Base-by-base conservation (phyloP, 2,329 filamentous ascomycete species). In the Hortaea sp. region DNA sequence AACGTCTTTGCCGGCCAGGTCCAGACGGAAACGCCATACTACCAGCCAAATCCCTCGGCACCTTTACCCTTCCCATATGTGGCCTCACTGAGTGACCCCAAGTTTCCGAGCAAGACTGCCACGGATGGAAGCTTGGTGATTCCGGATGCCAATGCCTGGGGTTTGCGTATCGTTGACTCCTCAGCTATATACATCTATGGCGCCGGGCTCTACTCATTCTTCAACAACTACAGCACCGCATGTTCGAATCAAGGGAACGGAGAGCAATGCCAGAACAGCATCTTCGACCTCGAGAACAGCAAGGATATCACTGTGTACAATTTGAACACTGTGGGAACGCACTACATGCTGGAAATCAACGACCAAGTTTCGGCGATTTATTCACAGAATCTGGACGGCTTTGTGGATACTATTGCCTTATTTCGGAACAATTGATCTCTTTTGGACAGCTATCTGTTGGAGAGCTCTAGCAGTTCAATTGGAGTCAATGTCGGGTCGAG, bases 1-100 rank as follows among this genome's bases (percentile, higher is more conserved):
- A 84, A 88, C 62, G 75, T 94, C 54, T 94, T 83, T 71, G 84
- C 94, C 76, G 83, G 79, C 7, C 71, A 86, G 45, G 88, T 94
- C 60, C 89, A 95, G 69, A 88, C 86, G 4, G 90, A 95, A 70
- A 94, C 88, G 4, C 84, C 89, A 9, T 79, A 81, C 73, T 88
- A 84, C 74, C 87, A 94, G 68, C 79, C 84, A 60, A 89, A 90
- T 69, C 87, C 88, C 2, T 76, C 82, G 54, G 80, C 86, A 1
- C 74, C 75, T 4, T 73, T 77, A 7, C 88, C 83, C 29, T 88
- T 84, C 65, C 71, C 71, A 0, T 66, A 70, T 52, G 78, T 82
- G 57, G 53, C 73, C 10, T 66, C 69, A 6, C 82, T 74, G 56
- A 65, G 64, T 42, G 86, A 90, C 61, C 84, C 88, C 0, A 73